These are phyloP conservation scores for Claviceps sorghi DNA, from an alignment of 2,329 filamentous ascomycete genomes.

Conservation along the genomic window DNA sequence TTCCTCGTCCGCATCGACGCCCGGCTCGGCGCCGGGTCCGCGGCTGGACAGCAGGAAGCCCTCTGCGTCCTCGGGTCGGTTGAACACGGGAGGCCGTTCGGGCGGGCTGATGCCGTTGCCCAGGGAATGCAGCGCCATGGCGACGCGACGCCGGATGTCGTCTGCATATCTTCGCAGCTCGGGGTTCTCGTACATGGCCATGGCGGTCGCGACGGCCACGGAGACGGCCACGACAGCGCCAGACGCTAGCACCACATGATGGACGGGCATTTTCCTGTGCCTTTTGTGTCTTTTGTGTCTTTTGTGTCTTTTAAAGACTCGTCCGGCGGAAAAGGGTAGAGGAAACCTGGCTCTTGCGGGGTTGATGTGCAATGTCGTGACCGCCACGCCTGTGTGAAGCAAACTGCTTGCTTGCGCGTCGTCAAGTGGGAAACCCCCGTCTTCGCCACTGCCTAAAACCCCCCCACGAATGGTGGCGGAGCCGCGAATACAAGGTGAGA, in stretches of 20 bases:
- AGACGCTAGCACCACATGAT: conserved; percentile 39
- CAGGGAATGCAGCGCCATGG: conserved; percentile 43
- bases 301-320: no score
- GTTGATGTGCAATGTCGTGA: no score
- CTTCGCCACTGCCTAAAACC: no score
- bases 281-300: no score
- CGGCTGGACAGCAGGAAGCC: conserved; percentile 43
- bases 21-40: conserved; percentile 25
- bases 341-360: no score
- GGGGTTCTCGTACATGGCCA: conserved; percentile 49
- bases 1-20: conserved; percentile 48
- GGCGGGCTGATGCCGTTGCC: conserved; percentile 41
- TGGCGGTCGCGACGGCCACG: conserved; percentile 41
- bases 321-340: no score
- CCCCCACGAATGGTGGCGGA: no score
- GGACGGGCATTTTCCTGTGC: conserved; percentile 33
- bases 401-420: no score
- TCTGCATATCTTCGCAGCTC: conserved; percentile 47
- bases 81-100: conserved; percentile 40
- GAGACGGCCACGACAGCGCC: conserved; percentile 44
- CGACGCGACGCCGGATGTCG: conserved; percentile 46
- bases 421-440: no score
- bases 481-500: no score
- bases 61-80: conserved; percentile 51
- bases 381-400: no score